phyloP scores from a whole-genome alignment of 352 stramenopile genomes.

The Aphanomyces euteiches region DNA sequence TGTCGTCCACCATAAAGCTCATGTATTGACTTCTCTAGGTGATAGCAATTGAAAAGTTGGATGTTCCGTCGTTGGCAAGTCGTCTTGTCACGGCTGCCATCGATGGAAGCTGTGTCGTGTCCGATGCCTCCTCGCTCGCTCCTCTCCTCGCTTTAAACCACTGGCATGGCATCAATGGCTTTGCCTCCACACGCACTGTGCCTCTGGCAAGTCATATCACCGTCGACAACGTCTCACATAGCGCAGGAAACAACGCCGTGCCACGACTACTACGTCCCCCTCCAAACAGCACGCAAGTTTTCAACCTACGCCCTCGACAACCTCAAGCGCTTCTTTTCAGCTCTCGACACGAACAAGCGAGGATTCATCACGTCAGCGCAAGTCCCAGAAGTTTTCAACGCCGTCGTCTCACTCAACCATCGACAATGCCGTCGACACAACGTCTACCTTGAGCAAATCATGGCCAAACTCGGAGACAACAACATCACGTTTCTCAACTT shows the following conservation, averaged over 20 bases:
- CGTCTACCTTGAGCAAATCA: background rate
- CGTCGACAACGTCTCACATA: background rate
- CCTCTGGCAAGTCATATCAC: background rate
- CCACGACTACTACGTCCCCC: slow-evolving; percentile 25
- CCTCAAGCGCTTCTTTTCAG: slow-evolving; percentile 27
- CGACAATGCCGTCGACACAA: slow-evolving; percentile 10
- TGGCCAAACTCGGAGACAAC: background rate
- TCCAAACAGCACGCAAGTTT: background rate
- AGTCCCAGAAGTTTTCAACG: background rate
- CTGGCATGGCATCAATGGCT: slow-evolving; percentile 27
- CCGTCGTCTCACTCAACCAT: slow-evolving; percentile 7
- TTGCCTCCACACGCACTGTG: slow-evolving; percentile 8
- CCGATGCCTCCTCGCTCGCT: slow-evolving; percentile 1
- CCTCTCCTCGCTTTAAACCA: slow-evolving; percentile 15
- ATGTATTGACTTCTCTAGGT: slow-evolving; percentile 10
- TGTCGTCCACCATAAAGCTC: background rate
- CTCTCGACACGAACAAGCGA: slow-evolving; percentile 7
- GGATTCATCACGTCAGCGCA: background rate
- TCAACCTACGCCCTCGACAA: slow-evolving; percentile 20
- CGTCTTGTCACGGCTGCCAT: slow-evolving; percentile 17
- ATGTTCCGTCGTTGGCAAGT: background rate
- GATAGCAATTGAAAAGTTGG: slow-evolving; percentile 3
- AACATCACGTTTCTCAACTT: slow-evolving; percentile 18
- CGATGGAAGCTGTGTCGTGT: slow-evolving; percentile 22
- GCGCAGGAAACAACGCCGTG: background rate